These are phyloP conservation scores for Termitomyces sp. DNA, from an alignment of 1,284 basidiomycete genomes.

Conservation along the genomic window DNA sequence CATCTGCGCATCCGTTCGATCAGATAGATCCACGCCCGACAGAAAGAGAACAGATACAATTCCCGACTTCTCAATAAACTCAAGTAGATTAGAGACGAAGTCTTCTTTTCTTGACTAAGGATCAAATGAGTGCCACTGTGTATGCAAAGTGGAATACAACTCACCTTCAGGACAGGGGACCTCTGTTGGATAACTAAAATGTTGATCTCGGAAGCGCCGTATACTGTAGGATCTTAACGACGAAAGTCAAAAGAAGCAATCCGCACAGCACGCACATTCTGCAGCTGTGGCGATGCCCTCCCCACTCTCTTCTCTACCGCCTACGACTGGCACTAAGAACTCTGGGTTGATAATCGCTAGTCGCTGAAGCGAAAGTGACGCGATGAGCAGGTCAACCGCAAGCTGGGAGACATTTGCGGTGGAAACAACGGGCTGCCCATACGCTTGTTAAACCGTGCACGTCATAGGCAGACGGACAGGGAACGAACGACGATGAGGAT, in stretches of 20 bases:
- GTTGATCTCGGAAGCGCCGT: conserved; percentile 43
- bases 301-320: conserved; percentile 53
- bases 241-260: not conserved
- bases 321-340: conserved; percentile 64
- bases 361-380: conserved; percentile 53
- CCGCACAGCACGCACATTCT: conserved; percentile 50
- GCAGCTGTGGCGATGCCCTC: conserved; percentile 64
- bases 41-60: conserved; percentile 56
- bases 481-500: conserved; percentile 46
- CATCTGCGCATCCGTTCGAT: conserved; percentile 74
- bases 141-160: conserved; percentile 7
- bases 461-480: not conserved
- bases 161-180: conserved; percentile 70
- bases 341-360: conserved; percentile 59
- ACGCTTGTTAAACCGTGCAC: conserved; percentile 6
- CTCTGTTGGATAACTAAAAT: conserved; percentile 68
- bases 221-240: conserved; percentile 42
- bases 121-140: not conserved
- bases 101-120: conserved; percentile 60
- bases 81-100: conserved; percentile 52
- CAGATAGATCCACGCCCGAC: conserved; percentile 69
- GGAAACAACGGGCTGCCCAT: conserved; percentile 68
- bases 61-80: conserved; percentile 46
- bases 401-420: conserved; percentile 77
- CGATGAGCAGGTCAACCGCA: conserved; percentile 67